A percentile compares a stretch with the other conserved stretches of the same genome.
phyloP scores from a whole-genome alignment of 164 flowering plant genomes.

The Houttuynia cordata region DNA sequence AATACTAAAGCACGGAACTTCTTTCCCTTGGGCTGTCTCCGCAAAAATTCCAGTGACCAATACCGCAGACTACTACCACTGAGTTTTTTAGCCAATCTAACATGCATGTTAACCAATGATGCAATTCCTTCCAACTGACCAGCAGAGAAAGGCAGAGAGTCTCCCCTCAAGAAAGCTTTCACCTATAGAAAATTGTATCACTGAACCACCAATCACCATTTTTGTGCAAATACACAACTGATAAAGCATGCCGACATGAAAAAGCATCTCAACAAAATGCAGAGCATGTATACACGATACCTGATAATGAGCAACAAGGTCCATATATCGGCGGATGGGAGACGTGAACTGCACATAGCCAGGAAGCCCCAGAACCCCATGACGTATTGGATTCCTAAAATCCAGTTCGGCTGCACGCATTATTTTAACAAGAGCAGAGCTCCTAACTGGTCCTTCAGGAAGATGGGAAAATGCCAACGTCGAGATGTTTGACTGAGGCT shows the following conservation, averaged over 20 bases:
- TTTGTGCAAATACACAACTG: not conserved
- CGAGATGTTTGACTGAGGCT: constrained; percentile 74
- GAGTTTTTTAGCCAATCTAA: constrained; percentile 46
- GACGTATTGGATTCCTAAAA: constrained; percentile 76
- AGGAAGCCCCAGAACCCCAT: constrained; percentile 81
- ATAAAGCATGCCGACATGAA: not conserved
- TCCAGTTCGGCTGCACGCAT: constrained; percentile 93
- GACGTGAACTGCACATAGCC: constrained; percentile 98
- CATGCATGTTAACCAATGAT: constrained; percentile 42
- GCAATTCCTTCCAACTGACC: constrained; percentile 87
- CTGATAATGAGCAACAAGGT: constrained; percentile 93
- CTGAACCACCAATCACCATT: not conserved
- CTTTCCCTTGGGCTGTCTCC: constrained; percentile 67
- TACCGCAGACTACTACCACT: constrained; percentile 62
- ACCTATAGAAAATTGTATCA: constrained; percentile 31
- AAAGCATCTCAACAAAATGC: not conserved
- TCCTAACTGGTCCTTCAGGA: constrained; percentile 94
- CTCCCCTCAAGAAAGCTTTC: constrained; percentile 77
- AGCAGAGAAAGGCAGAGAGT: constrained; percentile 62
- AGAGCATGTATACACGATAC: constrained; percentile 13
- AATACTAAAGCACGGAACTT: constrained; percentile 69
- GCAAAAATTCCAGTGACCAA: constrained; percentile 76
- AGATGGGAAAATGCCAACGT: constrained; percentile 68
- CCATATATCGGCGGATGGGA: constrained; percentile 93
- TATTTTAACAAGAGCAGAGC: constrained; percentile 57